phyloP scores from a whole-genome alignment of 768 basidiomycete species.

The Pholiota conissans region DNA sequence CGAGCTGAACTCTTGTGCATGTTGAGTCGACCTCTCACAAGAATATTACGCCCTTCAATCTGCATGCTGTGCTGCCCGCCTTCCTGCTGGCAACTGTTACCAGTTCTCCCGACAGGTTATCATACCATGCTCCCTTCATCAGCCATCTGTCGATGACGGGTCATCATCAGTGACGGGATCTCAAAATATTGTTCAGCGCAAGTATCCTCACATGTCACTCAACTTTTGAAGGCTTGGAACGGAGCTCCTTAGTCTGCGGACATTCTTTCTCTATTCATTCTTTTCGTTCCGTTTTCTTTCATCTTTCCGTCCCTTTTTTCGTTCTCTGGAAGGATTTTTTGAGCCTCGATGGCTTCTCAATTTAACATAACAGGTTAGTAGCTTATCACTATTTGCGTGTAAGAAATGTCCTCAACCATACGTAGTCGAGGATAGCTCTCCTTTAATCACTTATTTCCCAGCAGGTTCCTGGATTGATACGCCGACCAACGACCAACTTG shows the following conservation, averaged over 20 bases:
- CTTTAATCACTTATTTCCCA: constrained; percentile 52
- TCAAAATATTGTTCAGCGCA: background rate
- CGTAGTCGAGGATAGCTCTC: constrained; percentile 57
- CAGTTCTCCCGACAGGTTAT: background rate
- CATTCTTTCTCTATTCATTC: constrained; percentile 21
- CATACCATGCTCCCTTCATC: background rate
- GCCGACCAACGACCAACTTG: constrained; percentile 37
- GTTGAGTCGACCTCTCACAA: background rate
- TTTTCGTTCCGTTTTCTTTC: constrained; percentile 21
- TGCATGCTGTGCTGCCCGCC: background rate
- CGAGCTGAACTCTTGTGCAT: too few relatives aligned
- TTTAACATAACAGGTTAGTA: constrained; percentile 39
- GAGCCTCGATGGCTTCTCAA: constrained; percentile 49
- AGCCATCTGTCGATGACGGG: constrained; percentile 6
- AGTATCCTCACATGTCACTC: constrained; percentile 2
- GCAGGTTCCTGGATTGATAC: constrained; percentile 50
- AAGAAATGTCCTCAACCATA: constrained; percentile 19
- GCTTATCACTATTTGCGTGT: background rate
- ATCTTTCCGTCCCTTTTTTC: constrained; percentile 14
- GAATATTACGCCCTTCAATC: too few relatives aligned
- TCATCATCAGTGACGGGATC: background rate
- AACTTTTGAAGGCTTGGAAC: background rate
- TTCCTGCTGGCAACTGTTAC: constrained; percentile 4
- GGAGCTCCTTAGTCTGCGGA: constrained; percentile 3
- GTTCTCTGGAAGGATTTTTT: constrained; percentile 17